A percentile compares a stretch with the other conserved stretches of the same genome.
These are phyloP conservation scores for Globisporangium abappressorium DNA, from an alignment of 352 stramenopile genomes.

Conservation along the genomic window DNA sequence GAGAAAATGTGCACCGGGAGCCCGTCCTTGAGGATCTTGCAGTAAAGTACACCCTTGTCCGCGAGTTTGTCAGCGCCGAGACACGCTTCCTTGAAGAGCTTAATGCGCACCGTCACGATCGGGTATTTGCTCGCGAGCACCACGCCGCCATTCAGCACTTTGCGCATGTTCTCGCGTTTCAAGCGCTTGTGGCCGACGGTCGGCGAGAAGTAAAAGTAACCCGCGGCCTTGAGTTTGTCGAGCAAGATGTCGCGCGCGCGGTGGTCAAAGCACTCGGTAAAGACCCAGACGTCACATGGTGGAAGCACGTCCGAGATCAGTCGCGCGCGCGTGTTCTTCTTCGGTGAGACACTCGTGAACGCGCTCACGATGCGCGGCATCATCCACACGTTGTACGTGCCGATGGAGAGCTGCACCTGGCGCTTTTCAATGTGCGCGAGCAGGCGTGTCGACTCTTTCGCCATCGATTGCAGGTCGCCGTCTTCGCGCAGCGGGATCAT, in stretches of 20 bases:
- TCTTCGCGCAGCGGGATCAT: slow-evolving; percentile 69
- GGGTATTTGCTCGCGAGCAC: slow-evolving; percentile 69
- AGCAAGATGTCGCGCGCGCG: slow-evolving; percentile 60
- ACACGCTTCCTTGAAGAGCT: slow-evolving; percentile 66
- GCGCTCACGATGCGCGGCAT: slow-evolving; percentile 72
- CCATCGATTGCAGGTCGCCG: slow-evolving; percentile 61
- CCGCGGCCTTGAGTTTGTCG: slow-evolving; percentile 52
- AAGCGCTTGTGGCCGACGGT: slow-evolving; percentile 68
- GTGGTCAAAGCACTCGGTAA: slow-evolving; percentile 82
- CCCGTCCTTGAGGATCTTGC: slow-evolving; percentile 76
- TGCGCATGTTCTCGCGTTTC: slow-evolving; percentile 63
- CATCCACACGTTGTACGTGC: slow-evolving; percentile 86
- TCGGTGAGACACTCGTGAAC: slow-evolving; percentile 64
- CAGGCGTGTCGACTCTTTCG: slow-evolving; percentile 64
- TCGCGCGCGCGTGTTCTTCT: slow-evolving; percentile 75
- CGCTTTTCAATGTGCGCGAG: slow-evolving; percentile 59
- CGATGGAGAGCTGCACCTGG: slow-evolving; percentile 51
- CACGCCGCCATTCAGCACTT: slow-evolving; percentile 71
- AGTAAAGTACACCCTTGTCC: slow-evolving; percentile 79
- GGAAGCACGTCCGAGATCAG: slow-evolving; percentile 68
- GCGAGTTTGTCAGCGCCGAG: slow-evolving; percentile 62
- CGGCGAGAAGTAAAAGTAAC: slow-evolving; percentile 73
- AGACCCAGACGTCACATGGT: slow-evolving; percentile 67
- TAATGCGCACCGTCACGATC: slow-evolving; percentile 68
- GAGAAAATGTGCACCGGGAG: slow-evolving; percentile 72